Base-by-base conservation (phyloP, 2,329 filamentous ascomycete genomes). In the Berkeleyomyces rouxiae region DNA sequence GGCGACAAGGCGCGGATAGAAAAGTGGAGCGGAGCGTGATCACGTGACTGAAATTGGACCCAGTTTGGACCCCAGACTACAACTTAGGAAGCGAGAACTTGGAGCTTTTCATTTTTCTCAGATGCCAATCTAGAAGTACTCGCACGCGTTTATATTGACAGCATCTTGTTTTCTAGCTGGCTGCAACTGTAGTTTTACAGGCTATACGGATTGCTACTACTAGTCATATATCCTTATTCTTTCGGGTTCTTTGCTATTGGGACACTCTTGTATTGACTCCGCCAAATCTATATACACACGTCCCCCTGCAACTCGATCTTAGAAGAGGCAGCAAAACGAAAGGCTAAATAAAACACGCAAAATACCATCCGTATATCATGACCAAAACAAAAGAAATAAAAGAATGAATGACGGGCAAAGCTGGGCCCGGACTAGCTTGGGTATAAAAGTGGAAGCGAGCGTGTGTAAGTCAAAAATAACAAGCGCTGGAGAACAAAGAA, bases 381-480 rank as follows among this genome's bases (percentile, higher is more conserved):
- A 61, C 37, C 16, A 55, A 49, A 59, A 44, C 43, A n/a, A 63
- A 59, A 59, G 36, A 58, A 59, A 57, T 6, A 53, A 33, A 53
- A 49, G 42, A 59, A 51, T 36, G 57, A 58, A 42, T 44, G 42
- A 36, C 58, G 59, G 65, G 36, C 39, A 16, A 36, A 36, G 59
- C 61, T 64, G 2, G 53, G 61, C 59, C 68, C 71, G 42, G 70
- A 69, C 33, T 65, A 68, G 43, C 67, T 66, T 3, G 71, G 71
- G 63, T 74, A 77, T 1, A 77, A 23, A 23, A 23, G 23, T 23
- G 23, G 23, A 23, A 23, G 23, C 23, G 23, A 23, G 23, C 23
- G 23, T 23, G 23, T 23, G 23, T 23, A 23, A 23, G 23, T 23
- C 23, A 23, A 23, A 23, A 23, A 23, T 23, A 23, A 23, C 23